A percentile compares a stretch with the other conserved stretches of the same genome.
These are phyloP conservation scores for Salix suchowensis DNA, from an alignment of 345 rosid species.

Conservation along the genomic window DNA sequence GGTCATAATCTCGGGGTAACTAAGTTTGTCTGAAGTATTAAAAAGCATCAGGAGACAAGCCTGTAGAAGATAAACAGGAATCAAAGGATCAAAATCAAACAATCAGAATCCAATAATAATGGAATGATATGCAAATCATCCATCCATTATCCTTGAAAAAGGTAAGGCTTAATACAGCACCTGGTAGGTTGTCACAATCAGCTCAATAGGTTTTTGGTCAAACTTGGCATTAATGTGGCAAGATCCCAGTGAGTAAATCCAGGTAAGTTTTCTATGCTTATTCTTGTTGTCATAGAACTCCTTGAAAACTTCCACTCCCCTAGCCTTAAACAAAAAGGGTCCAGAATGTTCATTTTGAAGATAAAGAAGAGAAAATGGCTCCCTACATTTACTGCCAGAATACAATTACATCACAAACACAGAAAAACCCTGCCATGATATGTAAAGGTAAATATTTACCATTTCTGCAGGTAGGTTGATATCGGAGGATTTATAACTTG, in stretches of 20 bases:
- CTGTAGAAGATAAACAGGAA: constrained; percentile 31
- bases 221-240: constrained; percentile 59
- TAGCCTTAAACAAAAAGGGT: constrained; percentile 43
- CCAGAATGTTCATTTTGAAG: not conserved
- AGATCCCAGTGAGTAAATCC: constrained; percentile 66
- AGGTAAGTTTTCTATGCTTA: constrained; percentile 63
- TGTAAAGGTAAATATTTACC: constrained; percentile 35
- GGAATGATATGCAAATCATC: not conserved
- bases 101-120: not conserved
- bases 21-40: constrained; percentile 69
- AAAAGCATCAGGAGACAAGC: constrained; percentile 83
- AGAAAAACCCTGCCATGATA: not conserved
- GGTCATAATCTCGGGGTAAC: constrained; percentile 73
- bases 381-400: not conserved
- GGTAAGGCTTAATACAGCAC: constrained; percentile 23
- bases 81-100: not conserved
- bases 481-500: constrained; percentile 78
- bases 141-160: not conserved
- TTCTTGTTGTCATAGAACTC: constrained; percentile 58
- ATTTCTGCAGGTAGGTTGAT: constrained; percentile 75
- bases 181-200: constrained; percentile 78
- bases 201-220: constrained; percentile 55
- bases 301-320: constrained; percentile 59
- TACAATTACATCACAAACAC: not conserved
- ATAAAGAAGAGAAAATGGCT: not conserved